These are phyloP conservation scores for Coleophoma eucalyptorum DNA, from an alignment of 2,329 filamentous ascomycete species.

Conservation along the genomic window DNA sequence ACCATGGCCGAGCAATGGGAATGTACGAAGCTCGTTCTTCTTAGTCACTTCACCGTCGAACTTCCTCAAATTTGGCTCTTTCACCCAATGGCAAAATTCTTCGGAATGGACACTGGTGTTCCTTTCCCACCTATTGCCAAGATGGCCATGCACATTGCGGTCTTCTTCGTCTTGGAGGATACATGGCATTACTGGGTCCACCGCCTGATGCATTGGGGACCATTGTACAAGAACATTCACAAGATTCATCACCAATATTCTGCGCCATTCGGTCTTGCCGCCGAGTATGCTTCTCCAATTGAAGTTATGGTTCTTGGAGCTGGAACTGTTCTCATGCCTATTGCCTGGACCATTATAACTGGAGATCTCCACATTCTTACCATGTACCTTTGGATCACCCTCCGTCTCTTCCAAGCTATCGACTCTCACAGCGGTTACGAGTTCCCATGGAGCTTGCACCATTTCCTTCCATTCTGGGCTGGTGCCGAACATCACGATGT, in stretches of 20 bases:
- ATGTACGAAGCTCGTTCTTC: slow-evolving; percentile 86
- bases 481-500: slow-evolving; percentile 95
- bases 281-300: slow-evolving; percentile 96
- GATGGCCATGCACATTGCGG: slow-evolving; percentile 85
- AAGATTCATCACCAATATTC: slow-evolving; percentile 99
- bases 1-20: slow-evolving; percentile 92
- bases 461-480: slow-evolving; percentile 97
- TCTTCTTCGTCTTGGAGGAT: slow-evolving; percentile 96
- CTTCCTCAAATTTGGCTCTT: slow-evolving; percentile 99
- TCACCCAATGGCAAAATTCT: slow-evolving; percentile 92
- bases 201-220: slow-evolving; percentile 87
- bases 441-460: slow-evolving; percentile 94
- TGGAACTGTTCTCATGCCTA: slow-evolving; percentile 77
- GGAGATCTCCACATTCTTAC: slow-evolving; percentile 90
- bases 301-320: slow-evolving; percentile 94
- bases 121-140: slow-evolving; percentile 84
- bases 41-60: slow-evolving; percentile 97
- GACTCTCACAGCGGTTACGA: slow-evolving; percentile 98
- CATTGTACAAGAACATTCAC: slow-evolving; percentile 94
- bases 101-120: slow-evolving; percentile 81
- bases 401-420: slow-evolving; percentile 94
- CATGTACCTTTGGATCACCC: slow-evolving; percentile 95
- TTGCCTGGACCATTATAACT: slow-evolving; percentile 79
- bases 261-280: slow-evolving; percentile 91
- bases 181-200: slow-evolving; percentile 98